A percentile compares a stretch with the other conserved stretches of the same genome.
phyloP scores from a whole-genome alignment of 208 protist species.

The Leishmania aethiopica region DNA sequence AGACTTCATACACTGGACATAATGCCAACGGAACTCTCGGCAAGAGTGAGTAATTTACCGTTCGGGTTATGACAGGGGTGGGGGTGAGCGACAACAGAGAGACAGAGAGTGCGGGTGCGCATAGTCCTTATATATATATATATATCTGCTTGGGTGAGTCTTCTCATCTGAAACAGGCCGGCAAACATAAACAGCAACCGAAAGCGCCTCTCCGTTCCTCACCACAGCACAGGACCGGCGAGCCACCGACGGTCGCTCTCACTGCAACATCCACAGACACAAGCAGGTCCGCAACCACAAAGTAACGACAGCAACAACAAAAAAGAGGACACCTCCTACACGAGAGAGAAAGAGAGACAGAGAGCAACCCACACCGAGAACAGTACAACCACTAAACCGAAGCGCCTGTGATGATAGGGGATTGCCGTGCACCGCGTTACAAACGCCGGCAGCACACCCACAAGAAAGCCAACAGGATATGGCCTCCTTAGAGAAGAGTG shows the following conservation, averaged over 20 bases:
- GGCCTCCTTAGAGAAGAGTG: neutral
- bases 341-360: neutral
- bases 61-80: too few relatives aligned
- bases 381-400: neutral
- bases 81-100: neutral
- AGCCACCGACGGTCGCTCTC: neutral
- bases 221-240: neutral
- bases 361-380: neutral
- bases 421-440: neutral
- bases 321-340: neutral
- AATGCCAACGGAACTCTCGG: neutral
- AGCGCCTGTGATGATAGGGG: constrained; percentile 1
- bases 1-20: neutral
- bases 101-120: too few relatives aligned
- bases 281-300: too few relatives aligned
- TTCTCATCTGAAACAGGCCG: neutral
- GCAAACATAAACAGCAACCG: neutral
- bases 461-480: neutral
- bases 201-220: neutral
- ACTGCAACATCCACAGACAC: neutral
- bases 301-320: neutral
- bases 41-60: too few relatives aligned
- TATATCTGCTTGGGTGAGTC: too few relatives aligned
- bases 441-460: neutral
- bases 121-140: too few relatives aligned